These are phyloP conservation scores for Aspergillus carbonarius DNA, from an alignment of 2,329 filamentous ascomycete genomes.

Conservation along the genomic window DNA sequence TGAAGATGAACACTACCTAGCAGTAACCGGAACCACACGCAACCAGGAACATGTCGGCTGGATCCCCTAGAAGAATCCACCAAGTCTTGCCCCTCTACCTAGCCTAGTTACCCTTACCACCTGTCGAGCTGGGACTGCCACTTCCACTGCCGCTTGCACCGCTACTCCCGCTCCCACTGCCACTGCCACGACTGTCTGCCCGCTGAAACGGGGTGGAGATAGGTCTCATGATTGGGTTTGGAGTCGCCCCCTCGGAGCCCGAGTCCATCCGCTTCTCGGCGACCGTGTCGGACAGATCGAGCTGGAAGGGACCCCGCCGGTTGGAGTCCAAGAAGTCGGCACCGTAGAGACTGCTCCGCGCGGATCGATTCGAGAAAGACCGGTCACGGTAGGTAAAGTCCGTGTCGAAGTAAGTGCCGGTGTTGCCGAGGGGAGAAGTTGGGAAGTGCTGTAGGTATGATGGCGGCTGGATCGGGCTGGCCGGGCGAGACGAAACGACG, in stretches of 20 bases:
- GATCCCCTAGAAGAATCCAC: neutral
- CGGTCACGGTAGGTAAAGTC: constrained; percentile 38
- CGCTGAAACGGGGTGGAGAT: constrained; percentile 41
- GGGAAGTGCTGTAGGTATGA: constrained; percentile 33
- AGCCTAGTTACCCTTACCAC: constrained; percentile 31
- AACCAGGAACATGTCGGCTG: constrained; percentile 5
- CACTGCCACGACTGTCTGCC: constrained; percentile 51
- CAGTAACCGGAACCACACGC: constrained; percentile 9
- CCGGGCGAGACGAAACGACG: constrained; percentile 33
- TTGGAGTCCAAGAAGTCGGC: constrained; percentile 32
- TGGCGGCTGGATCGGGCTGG: constrained; percentile 34
- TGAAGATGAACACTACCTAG: constrained; percentile 10
- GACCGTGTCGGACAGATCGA: constrained; percentile 33
- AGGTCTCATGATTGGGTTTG: constrained; percentile 38
- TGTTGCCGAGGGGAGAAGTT: constrained; percentile 34
- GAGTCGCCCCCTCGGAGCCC: constrained; percentile 32
- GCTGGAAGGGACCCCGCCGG: constrained; percentile 30
- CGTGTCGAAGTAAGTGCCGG: constrained; percentile 32
- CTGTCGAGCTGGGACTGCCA: constrained; percentile 41
- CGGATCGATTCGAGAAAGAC: constrained; percentile 44
- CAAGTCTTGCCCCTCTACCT: neutral
- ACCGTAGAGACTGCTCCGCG: constrained; percentile 38
- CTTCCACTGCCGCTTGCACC: constrained; percentile 43
- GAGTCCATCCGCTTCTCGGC: constrained; percentile 32
- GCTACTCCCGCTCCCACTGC: constrained; percentile 45